A percentile compares a stretch with the other conserved stretches of the same genome.
These are phyloP conservation scores for Dactylellina leptospora DNA, from an alignment of 2,329 filamentous ascomycete genomes.

Conservation along the genomic window DNA sequence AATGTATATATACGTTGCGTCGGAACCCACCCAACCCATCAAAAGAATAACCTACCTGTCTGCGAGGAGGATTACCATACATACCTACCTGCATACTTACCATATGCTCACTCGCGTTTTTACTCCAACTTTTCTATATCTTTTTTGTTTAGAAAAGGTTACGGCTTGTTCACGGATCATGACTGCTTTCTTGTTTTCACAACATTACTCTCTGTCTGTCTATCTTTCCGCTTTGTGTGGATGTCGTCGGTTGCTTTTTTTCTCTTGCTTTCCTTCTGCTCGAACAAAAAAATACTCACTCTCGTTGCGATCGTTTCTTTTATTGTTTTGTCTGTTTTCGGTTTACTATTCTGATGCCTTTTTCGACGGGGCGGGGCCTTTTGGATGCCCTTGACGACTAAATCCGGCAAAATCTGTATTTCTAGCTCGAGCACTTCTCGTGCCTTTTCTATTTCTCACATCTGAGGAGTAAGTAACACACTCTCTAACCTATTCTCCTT, in stretches of 20 bases:
- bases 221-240: background rate
- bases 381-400: constrained; percentile 14
- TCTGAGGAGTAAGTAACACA: background rate
- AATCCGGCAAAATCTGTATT: constrained; percentile 33
- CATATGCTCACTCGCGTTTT: too few species aligned
- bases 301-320: constrained; percentile 13
- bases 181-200: constrained; percentile 7
- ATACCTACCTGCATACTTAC: constrained; percentile 20
- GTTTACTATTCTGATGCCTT: constrained; percentile 24
- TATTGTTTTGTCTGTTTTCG: background rate
- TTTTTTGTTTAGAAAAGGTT: constrained; percentile 34
- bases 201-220: background rate
- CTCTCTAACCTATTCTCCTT: background rate
- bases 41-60: constrained; percentile 24
- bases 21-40: background rate
- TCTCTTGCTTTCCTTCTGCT: background rate
- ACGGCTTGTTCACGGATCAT: constrained; percentile 41
- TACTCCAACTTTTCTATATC: background rate
- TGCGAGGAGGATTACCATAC: background rate
- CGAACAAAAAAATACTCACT: background rate
- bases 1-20: constrained; percentile 49
- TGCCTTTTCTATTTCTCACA: background rate
- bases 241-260: background rate
- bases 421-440: constrained; percentile 4
- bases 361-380: constrained; percentile 33